Conservation (phyloP, 78 protist species). For the Emiliania huxleyi region DNA sequence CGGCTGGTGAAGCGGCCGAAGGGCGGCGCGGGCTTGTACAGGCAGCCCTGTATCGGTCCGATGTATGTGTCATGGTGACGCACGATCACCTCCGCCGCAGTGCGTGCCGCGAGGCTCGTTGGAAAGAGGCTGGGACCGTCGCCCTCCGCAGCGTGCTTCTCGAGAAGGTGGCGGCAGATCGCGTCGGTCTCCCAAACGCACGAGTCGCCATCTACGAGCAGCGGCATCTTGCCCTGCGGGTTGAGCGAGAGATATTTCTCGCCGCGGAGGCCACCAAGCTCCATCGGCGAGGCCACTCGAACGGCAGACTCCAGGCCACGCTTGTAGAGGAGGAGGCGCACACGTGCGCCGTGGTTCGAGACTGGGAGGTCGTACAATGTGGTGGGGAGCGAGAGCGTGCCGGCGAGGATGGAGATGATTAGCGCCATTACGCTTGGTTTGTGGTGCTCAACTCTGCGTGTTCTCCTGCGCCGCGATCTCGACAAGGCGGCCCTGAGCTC, state of each 20-base stretch:
- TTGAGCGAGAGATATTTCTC: not conserved
- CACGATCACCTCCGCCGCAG: not conserved
- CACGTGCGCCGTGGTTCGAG: conserved; percentile 45
- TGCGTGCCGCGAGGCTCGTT: not conserved
- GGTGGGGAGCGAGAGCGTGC: too few relatives aligned
- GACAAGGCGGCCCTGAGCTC: too few relatives aligned
- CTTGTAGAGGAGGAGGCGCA: not conserved
- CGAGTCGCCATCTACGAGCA: not conserved
- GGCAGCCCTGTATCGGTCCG: not conserved
- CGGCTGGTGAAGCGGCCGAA: conserved; percentile 1
- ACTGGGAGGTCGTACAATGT: conserved; percentile 43
- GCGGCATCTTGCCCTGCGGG: conserved; percentile 45
- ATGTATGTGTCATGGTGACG: conserved; percentile 29
- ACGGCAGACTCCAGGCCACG: not conserved
- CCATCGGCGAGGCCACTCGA: not conserved
- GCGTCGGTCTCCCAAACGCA: conserved; percentile 17
- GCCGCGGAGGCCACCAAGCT: conserved; percentile 4
- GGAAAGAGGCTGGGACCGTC: not conserved
- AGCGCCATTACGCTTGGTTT: too few relatives aligned
- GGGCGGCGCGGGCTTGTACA: conserved; percentile 35
- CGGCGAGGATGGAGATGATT: too few relatives aligned
- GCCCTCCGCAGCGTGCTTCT: not conserved
- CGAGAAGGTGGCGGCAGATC: not conserved
- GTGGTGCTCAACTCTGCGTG: too few relatives aligned
- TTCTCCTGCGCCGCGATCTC: too few relatives aligned